A percentile compares a stretch with the other conserved stretches of the same genome.
Conservation (phyloP, 2,329 filamentous ascomycete genomes). For the Sporothrix pseudoabietina region DNA sequence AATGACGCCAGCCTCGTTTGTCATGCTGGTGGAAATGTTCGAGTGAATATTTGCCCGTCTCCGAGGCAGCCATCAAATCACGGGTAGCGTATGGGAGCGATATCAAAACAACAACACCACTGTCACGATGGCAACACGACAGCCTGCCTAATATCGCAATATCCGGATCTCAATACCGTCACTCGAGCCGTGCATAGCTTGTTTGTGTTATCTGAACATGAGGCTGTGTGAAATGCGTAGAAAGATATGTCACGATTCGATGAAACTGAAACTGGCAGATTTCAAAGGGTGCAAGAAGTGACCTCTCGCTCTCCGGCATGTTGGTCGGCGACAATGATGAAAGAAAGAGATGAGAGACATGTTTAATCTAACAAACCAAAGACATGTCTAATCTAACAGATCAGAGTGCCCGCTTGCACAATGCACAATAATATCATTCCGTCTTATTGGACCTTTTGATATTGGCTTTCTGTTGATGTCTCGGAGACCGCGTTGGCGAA, state of each 20-base stretch:
- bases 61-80: neutral
- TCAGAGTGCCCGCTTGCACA: neutral
- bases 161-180: neutral
- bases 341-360: neutral
- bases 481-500: neutral
- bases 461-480: neutral
- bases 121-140: neutral
- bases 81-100: neutral
- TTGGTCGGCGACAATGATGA: neutral
- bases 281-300: neutral
- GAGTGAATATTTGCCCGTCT: neutral
- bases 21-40: neutral
- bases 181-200: neutral
- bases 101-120: neutral
- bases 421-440: slow-evolving; percentile 13
- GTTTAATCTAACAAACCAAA: neutral
- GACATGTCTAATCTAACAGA: slow-evolving; percentile 7
- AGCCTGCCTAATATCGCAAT: neutral
- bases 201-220: neutral
- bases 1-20: neutral
- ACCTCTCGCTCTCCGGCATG: neutral
- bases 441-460: neutral
- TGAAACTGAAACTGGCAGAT: neutral
- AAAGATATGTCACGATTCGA: neutral
- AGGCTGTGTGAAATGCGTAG: neutral